Percentiles rank a stretch among this genome's conserved stretches.
These are phyloP conservation scores for Besnoitia besnoiti DNA, from an alignment of 169 alveolate species.

Conservation along the genomic window DNA sequence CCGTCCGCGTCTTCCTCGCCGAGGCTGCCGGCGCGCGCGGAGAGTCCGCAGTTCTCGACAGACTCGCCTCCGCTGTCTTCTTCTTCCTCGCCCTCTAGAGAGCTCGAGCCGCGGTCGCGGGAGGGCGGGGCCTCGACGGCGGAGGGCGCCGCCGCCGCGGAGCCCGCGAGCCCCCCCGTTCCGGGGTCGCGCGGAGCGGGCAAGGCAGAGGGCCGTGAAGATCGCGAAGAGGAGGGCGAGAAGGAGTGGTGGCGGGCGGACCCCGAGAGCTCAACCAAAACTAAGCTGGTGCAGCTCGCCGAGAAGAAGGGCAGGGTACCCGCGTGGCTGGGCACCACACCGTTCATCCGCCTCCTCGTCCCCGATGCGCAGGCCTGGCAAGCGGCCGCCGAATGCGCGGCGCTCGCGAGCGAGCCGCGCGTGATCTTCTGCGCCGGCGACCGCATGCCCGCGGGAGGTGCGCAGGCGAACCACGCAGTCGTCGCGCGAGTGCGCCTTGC, in stretches of 20 bases:
- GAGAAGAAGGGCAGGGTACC: neutral
- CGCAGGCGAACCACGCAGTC: neutral
- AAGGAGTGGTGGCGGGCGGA: constrained; percentile 8
- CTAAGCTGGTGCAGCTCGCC: neutral
- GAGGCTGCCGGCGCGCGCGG: neutral
- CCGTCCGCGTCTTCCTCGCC: neutral
- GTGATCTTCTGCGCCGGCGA: constrained; percentile 29
- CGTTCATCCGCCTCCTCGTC: constrained; percentile 11
- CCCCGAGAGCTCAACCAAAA: neutral
- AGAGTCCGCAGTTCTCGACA: neutral
- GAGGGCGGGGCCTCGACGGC: neutral
- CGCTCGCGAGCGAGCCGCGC: neutral
- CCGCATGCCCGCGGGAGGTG: constrained; percentile 2
- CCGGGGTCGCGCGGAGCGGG: neutral
- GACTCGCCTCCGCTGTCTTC: too few relatives aligned
- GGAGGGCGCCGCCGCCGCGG: neutral
- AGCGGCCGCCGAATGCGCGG: neutral
- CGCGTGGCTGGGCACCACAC: neutral
- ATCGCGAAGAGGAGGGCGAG: neutral
- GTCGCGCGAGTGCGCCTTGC: neutral
- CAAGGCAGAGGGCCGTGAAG: neutral
- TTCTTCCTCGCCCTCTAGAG: neutral
- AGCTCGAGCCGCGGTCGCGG: neutral
- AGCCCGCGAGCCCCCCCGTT: neutral
- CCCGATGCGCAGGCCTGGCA: neutral